These are phyloP conservation scores for Tuber calosporum DNA, from an alignment of 495 filamentous ascomycete species.

Conservation along the genomic window DNA sequence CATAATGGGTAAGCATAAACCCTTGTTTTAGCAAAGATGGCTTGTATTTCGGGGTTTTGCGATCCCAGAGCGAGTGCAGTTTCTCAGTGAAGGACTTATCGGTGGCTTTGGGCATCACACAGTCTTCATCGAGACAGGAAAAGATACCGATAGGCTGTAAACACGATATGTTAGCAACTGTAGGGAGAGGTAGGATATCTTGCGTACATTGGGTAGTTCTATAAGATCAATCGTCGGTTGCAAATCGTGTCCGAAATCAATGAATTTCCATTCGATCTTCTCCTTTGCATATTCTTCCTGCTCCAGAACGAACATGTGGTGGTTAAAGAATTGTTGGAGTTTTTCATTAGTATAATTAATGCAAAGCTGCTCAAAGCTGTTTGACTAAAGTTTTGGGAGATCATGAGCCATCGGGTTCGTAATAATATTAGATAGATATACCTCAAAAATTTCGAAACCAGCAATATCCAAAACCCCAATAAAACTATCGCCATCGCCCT, in stretches of 20 bases:
- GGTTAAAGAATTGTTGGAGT: slow-evolving; percentile 98
- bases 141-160: slow-evolving; percentile 83
- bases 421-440: slow-evolving; percentile 34
- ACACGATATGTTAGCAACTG: slow-evolving; percentile 9
- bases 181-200: not conserved
- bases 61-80: slow-evolving; percentile 90
- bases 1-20: slow-evolving; percentile 97
- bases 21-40: slow-evolving; percentile 80
- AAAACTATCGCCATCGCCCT: slow-evolving; percentile 82
- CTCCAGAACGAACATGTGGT: slow-evolving; percentile 99
- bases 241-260: slow-evolving; percentile 94
- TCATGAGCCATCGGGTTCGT: slow-evolving; percentile 18
- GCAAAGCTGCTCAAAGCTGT: slow-evolving; percentile 98
- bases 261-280: slow-evolving; percentile 99
- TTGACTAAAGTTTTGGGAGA: slow-evolving; percentile 44
- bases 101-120: slow-evolving; percentile 97
- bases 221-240: slow-evolving; percentile 98
- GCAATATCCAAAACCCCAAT: slow-evolving; percentile 99
- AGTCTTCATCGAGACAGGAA: slow-evolving; percentile 96
- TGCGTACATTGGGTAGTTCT: slow-evolving; percentile 65
- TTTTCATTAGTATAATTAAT: slow-evolving; percentile 99
- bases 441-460: slow-evolving; percentile 97
- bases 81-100: slow-evolving; percentile 97
- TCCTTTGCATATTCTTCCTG: slow-evolving; percentile 98
- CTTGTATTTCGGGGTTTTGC: slow-evolving; percentile 88